Percentiles rank a stretch among this genome's conserved stretches.
Evolutionary conservation across 192 early-diverging fungal genomes (phyloP).

Genomic region (Podila epicladia): DNA sequence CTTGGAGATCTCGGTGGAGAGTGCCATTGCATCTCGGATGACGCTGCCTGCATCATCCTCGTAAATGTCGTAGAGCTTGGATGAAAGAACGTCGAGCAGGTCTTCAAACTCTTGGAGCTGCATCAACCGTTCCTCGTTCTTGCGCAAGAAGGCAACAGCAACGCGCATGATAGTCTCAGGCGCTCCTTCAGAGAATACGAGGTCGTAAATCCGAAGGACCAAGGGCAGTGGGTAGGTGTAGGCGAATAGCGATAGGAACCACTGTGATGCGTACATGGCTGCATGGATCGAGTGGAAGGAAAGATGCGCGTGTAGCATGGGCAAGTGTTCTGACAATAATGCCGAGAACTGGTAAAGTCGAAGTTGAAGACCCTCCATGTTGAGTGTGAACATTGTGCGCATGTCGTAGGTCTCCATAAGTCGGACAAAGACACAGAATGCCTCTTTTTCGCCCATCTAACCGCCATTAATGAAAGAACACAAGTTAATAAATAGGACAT

Average conservation of each 20-base stretch:
- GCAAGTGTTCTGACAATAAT: slow-evolving; percentile 80
- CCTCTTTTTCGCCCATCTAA: slow-evolving; percentile 93
- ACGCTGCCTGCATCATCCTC: slow-evolving; percentile 65
- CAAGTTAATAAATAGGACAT: too few species aligned
- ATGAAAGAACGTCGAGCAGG: slow-evolving; percentile 82
- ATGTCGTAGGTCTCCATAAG: slow-evolving; percentile 95
- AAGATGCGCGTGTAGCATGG: slow-evolving; percentile 82
- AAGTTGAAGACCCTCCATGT: slow-evolving; percentile 94
- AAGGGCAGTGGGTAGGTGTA: slow-evolving; percentile 92
- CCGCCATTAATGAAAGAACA: not conserved
- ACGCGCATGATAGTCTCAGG: slow-evolving; percentile 92
- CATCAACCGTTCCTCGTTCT: slow-evolving; percentile 77
- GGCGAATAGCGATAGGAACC: slow-evolving; percentile 98
- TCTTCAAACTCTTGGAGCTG: slow-evolving; percentile 80
- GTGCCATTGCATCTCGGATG: slow-evolving; percentile 80
- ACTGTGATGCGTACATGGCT: slow-evolving; percentile 95
- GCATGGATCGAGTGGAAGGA: slow-evolving; percentile 74
- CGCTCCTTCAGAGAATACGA: slow-evolving; percentile 90
- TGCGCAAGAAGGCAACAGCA: slow-evolving; percentile 86
- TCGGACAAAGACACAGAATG: slow-evolving; percentile 94
- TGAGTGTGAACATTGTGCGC: slow-evolving; percentile 92
- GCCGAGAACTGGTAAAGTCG: slow-evolving; percentile 88
- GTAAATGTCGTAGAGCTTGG: slow-evolving; percentile 85
- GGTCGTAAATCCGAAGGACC: slow-evolving; percentile 93
- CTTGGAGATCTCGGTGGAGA: slow-evolving; percentile 74